These are phyloP conservation scores for Rhodamnia argentea DNA, from an alignment of 345 rosid genomes.

Conservation along the genomic window DNA sequence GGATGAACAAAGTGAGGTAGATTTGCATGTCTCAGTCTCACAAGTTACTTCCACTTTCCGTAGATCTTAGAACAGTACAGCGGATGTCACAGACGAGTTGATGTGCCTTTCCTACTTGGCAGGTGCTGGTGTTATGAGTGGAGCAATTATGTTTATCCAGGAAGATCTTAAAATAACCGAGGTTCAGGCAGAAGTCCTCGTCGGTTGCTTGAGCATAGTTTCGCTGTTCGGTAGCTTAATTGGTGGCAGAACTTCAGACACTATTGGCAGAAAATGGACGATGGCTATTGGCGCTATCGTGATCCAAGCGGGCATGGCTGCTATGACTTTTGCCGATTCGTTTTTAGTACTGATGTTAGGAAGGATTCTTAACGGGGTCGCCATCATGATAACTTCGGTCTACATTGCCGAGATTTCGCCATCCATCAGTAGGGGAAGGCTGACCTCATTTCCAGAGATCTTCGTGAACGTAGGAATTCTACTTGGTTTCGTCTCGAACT, in stretches of 20 bases:
- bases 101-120: constrained; percentile 1
- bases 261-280: constrained; percentile 84
- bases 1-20: too few relatives aligned
- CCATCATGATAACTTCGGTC: constrained; percentile 70
- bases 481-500: constrained; percentile 84
- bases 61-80: not conserved
- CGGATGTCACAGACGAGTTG: not conserved
- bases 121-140: constrained; percentile 98
- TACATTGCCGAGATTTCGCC: constrained; percentile 89
- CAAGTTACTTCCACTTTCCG: not conserved
- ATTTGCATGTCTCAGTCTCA: too few relatives aligned
- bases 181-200: constrained; percentile 70
- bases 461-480: constrained; percentile 72
- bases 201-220: constrained; percentile 64
- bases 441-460: constrained; percentile 83
- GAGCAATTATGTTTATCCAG: constrained; percentile 82
- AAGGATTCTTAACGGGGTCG: constrained; percentile 58
- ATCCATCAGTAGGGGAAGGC: constrained; percentile 47
- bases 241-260: constrained; percentile 77
- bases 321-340: constrained; percentile 69
- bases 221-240: constrained; percentile 86
- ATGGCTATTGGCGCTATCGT: constrained; percentile 76
- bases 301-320: constrained; percentile 60
- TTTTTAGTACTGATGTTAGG: constrained; percentile 60
- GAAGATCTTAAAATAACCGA: constrained; percentile 67